phyloP scores from a whole-genome alignment of 441 rosid genomes.

The Brassica balearica region DNA sequence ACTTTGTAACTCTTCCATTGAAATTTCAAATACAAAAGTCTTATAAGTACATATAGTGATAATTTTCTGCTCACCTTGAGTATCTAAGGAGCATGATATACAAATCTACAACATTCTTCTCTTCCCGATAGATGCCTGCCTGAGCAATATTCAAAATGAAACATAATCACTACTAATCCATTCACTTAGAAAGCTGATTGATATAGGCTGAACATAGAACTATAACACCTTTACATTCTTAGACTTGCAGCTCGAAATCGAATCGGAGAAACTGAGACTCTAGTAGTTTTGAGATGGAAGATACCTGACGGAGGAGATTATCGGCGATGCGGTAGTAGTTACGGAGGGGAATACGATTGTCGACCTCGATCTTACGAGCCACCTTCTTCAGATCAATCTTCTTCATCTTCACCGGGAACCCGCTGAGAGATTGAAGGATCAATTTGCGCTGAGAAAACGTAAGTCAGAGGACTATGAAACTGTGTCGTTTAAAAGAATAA shows the following conservation, averaged over 20 bases:
- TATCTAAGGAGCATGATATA: conserved; percentile 90
- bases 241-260: conserved; percentile 6
- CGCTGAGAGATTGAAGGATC: conserved; percentile 24
- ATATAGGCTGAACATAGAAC: neutral
- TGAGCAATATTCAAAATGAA: conserved; percentile 37
- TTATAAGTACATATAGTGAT: too few relatives aligned
- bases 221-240: conserved; percentile 23
- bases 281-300: neutral
- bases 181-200: conserved; percentile 1
- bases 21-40: too few relatives aligned
- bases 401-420: conserved; percentile 52
- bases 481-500: conserved; percentile 18
- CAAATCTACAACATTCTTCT: conserved; percentile 89
- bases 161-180: conserved; percentile 5
- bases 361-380: conserved; percentile 76
- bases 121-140: conserved; percentile 84
- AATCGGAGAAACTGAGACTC: conserved; percentile 12
- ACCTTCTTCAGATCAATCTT: conserved; percentile 60
- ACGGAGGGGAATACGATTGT: conserved; percentile 80
- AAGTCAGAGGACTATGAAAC: conserved; percentile 23
- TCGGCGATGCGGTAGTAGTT: conserved; percentile 88
- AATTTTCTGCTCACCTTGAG: conserved; percentile 63
- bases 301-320: conserved; percentile 88
- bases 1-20: conserved; percentile 26
- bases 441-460: conserved; percentile 30